phyloP scores from a whole-genome alignment of 768 basidiomycete species.

The Tylopilus sp. region DNA sequence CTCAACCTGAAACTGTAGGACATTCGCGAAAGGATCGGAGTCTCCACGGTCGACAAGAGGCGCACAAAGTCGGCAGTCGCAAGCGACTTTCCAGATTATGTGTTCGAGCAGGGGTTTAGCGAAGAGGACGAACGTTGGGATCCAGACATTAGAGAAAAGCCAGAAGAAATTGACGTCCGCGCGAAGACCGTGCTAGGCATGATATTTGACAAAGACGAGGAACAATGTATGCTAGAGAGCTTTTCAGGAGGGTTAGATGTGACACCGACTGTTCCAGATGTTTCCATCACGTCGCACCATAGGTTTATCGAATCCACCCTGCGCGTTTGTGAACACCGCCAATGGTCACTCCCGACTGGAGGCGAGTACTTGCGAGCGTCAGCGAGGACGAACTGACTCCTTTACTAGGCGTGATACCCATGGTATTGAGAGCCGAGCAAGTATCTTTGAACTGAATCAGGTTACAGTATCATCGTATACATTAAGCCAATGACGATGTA shows the following conservation, averaged over 20 bases:
- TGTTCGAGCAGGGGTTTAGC: slow-evolving; percentile 53
- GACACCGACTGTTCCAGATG: slow-evolving; percentile 37
- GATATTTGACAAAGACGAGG: slow-evolving; percentile 46
- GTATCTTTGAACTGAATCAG: slow-evolving; percentile 4
- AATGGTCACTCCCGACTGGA: slow-evolving; percentile 56
- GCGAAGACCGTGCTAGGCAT: slow-evolving; percentile 50
- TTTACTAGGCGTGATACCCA: slow-evolving; percentile 23
- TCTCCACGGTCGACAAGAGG: slow-evolving; percentile 71
- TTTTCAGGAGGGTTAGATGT: not conserved
- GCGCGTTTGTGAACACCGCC: slow-evolving; percentile 41
- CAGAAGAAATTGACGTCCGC: slow-evolving; percentile 42
- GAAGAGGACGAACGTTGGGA: slow-evolving; percentile 66
- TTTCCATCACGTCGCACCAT: slow-evolving; percentile 66
- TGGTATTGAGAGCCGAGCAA: slow-evolving; percentile 20
- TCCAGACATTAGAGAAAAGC: slow-evolving; percentile 51
- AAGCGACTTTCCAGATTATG: slow-evolving; percentile 45
- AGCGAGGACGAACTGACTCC: not conserved
- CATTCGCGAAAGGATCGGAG: slow-evolving; percentile 62
- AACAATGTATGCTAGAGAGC: slow-evolving; percentile 44
- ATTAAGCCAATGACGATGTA: not conserved
- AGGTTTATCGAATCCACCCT: slow-evolving; percentile 59
- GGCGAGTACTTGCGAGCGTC: slow-evolving; percentile 38
- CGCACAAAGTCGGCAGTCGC: slow-evolving; percentile 47
- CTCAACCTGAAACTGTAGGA: slow-evolving; percentile 38
- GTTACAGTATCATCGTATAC: not conserved